Base-by-base conservation (phyloP, 148 eudicot species). In the Chenopodium berlandieri region DNA sequence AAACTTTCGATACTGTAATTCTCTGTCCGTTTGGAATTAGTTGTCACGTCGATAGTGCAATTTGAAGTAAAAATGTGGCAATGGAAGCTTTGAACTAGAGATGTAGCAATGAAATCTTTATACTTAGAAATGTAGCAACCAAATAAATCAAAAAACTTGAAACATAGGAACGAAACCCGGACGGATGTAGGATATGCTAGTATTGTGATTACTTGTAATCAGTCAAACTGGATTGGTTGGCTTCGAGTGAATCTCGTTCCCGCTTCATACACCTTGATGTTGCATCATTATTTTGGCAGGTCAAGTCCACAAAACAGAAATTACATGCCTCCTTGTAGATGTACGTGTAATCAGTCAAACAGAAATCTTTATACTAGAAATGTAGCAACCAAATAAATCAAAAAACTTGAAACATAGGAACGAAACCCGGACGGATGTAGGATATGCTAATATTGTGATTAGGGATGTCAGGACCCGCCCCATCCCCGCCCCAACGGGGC, bases 271-370 rank as follows among this genome's bases (percentile, higher is more conserved):
- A 14, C 11, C 37, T 25, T 25, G 71, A 30, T n/a, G 16, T 37
- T 58, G 76, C 19, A 9, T 25, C 11, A 37, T 30, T 75, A 27
- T 16, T 27, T 23, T 83, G 73, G 73, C 85, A 89, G 78, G 78
- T 71, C 84, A 75, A 84, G 77, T 71, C 71, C 83, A 64, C 86
- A 72, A 71, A 84, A 68, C 71, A 70, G 80, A 76, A 78, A 25
- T 69, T 74, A 54, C 14, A 37, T 74, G 46, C 34, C 58, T 50
- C 7, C 70, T 54, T 64, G 65, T 83, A 71, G 84, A 71, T 68
- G 37, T 76, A 83, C 72, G 17, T 74, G 62, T 80, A 60, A 78
- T 23, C 25, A 23, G 25, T 23, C 25, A 23, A 23, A 23, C 25
- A 23, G 25, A 23, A 23, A 23, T 23, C 25, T 23, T 23, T 23